Base-by-base conservation (phyloP, 257 asterid genomes). In the Dorcoceras hygrometricum region DNA sequence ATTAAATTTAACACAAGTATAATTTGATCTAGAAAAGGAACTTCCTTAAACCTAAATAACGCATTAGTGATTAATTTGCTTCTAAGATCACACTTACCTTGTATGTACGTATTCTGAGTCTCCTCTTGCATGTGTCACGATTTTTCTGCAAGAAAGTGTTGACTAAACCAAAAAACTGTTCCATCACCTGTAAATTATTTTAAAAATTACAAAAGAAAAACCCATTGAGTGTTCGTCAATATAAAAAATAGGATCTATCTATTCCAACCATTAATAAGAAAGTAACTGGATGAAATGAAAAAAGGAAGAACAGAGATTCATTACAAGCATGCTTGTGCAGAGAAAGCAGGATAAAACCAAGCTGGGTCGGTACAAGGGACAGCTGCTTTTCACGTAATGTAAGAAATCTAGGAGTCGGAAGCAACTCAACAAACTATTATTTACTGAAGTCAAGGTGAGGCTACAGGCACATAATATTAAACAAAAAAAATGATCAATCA, bases 71-170 rank as follows among this genome's bases (percentile, higher is more conserved):
- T 34, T 34, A 34, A 55, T 23, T 82, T 57, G 59, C 68, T 74
- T 70, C 18, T 34, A 55, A 36, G 39, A 68, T 57, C 63, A 62
- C 36, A 61, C 27, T n/a, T 77, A 93, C 99, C 99, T 93, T 93
- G 83, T 93, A 93, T 43, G 96, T 93, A 61, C 92, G 97, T 80
- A 93, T 90, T 80, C 89, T 80, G 69, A 93, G 81, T 74, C 86
- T 84, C 76, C 99, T 80, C 86, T 82, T 88, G 90, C 90, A 81
- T 1, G 97, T 79, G 73, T 90, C 96, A 53, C 97, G 95, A 69
- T 90, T 95, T 73, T 86, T 93, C 80, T 84, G 91, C 79, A 93
- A 79, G 86, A 93, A 93, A 66, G 93, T 93, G 81, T 93, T 93
- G 22, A 93, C 99, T 80, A 93, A 79, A 64, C 90, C 90, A 63